These are phyloP conservation scores for Fusarium sp. DNA, from an alignment of 2,329 filamentous ascomycete genomes.

Conservation along the genomic window DNA sequence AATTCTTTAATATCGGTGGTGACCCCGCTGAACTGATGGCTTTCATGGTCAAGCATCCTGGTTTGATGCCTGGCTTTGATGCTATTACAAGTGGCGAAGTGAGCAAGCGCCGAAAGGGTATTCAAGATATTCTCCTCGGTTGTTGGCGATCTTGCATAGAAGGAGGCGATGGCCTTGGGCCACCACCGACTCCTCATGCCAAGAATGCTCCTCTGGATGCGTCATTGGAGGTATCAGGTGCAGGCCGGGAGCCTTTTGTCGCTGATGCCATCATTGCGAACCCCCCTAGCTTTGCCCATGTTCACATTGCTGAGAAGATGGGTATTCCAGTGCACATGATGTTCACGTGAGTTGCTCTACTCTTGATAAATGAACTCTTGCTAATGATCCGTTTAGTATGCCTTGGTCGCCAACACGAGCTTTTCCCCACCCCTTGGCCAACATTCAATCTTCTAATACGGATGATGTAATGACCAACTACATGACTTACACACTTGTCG, in stretches of 20 bases:
- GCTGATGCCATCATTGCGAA: constrained; percentile 84
- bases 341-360: constrained; percentile 74
- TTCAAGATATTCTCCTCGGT: constrained; percentile 80
- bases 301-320: constrained; percentile 77
- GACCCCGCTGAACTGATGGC: constrained; percentile 81
- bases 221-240: constrained; percentile 49
- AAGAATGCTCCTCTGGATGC: constrained; percentile 57
- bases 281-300: constrained; percentile 77
- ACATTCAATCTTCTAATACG: constrained; percentile 77
- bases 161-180: constrained; percentile 70
- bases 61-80: constrained; percentile 82
- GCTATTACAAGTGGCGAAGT: constrained; percentile 79
- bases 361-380: not conserved
- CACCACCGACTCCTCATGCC: constrained; percentile 56
- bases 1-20: constrained; percentile 80
- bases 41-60: constrained; percentile 91
- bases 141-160: constrained; percentile 89
- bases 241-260: constrained; percentile 70
- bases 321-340: constrained; percentile 82
- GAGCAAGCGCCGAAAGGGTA: constrained; percentile 74
- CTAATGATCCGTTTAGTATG: constrained; percentile 71
- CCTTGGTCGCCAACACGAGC: constrained; percentile 86
- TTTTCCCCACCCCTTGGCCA: constrained; percentile 86
- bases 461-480: constrained; percentile 82
- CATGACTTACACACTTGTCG: constrained; percentile 81